Conservation (phyloP, 768 basidiomycete genomes). For the Russula sp. region DNA sequence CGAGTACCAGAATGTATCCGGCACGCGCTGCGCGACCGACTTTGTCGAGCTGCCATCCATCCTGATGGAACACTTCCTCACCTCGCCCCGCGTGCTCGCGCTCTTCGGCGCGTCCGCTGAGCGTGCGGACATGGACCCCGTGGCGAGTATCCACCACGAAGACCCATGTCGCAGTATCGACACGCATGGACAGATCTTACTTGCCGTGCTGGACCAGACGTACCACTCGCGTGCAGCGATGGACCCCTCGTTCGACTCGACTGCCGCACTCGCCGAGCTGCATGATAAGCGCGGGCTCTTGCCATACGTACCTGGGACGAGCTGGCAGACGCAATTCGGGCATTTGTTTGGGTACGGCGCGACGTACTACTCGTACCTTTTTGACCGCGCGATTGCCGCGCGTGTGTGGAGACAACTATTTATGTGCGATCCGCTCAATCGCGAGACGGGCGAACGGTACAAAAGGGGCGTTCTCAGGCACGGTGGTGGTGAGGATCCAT, state of each 20-base stretch:
- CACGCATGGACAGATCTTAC: constrained; percentile 83
- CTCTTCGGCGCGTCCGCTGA: constrained; percentile 54
- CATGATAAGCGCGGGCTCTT: constrained; percentile 68
- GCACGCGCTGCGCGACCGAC: constrained; percentile 96
- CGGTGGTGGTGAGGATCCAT: constrained; percentile 90
- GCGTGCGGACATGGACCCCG: constrained; percentile 34
- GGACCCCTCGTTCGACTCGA: constrained; percentile 62
- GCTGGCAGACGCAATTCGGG: constrained; percentile 93
- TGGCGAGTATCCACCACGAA: constrained; percentile 59
- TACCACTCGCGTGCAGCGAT: constrained; percentile 73
- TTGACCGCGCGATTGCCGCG: constrained; percentile 92
- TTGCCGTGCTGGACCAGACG: constrained; percentile 80
- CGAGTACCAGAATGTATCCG: constrained; percentile 95
- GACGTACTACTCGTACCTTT: constrained; percentile 96
- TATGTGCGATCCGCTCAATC: constrained; percentile 51
- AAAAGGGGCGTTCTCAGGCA: constrained; percentile 66
- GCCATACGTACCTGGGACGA: constrained; percentile 76
- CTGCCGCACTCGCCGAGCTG: constrained; percentile 51
- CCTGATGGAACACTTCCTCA: constrained; percentile 97
- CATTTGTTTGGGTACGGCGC: constrained; percentile 96
- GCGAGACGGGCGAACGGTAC: constrained; percentile 74
- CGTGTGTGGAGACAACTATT: constrained; percentile 84
- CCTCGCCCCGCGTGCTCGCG: constrained; percentile 73
- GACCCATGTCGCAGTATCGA: constrained; percentile 82
- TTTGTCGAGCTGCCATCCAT: constrained; percentile 98